phyloP scores from a whole-genome alignment of 2,329 filamentous ascomycete genomes.

The Aphanoascus verrucosus region DNA sequence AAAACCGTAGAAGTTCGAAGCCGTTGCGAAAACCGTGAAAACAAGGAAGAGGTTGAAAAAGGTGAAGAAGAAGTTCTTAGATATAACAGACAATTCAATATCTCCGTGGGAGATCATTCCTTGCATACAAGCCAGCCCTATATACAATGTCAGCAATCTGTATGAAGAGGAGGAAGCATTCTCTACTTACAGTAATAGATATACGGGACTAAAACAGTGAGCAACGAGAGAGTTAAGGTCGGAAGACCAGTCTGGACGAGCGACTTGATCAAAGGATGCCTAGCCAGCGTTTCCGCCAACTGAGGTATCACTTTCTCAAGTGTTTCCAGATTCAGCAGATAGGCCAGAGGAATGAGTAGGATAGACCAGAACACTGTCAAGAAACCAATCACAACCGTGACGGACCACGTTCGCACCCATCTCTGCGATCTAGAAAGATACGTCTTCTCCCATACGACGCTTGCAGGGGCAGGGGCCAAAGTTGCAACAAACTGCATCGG shows the following conservation, averaged over 20 bases:
- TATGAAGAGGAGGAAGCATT: not conserved
- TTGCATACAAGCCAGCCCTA: slow-evolving; percentile 70
- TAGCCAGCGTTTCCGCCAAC: slow-evolving; percentile 55
- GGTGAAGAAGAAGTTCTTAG: slow-evolving; percentile 98
- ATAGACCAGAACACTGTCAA: slow-evolving; percentile 82
- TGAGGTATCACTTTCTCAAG: slow-evolving; percentile 62
- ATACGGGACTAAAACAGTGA: slow-evolving; percentile 85
- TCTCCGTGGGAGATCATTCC: slow-evolving; percentile 93
- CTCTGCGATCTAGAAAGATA: slow-evolving; percentile 66
- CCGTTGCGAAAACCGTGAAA: slow-evolving; percentile 79
- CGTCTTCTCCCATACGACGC: slow-evolving; percentile 92
- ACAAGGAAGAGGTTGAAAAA: slow-evolving; percentile 99
- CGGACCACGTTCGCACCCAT: slow-evolving; percentile 66
- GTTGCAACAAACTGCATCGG: slow-evolving; percentile 78
- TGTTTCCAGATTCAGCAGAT: slow-evolving; percentile 67
- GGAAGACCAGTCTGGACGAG: slow-evolving; percentile 81
- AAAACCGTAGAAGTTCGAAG: slow-evolving; percentile 59
- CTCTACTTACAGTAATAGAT: slow-evolving; percentile 68
- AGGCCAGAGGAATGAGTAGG: slow-evolving; percentile 67
- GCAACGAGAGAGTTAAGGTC: slow-evolving; percentile 70
- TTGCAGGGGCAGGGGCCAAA: slow-evolving; percentile 73
- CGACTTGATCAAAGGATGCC: slow-evolving; percentile 59
- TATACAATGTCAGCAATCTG: not conserved
- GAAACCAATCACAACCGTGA: slow-evolving; percentile 72
- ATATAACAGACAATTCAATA: slow-evolving; percentile 86